These are phyloP conservation scores for Trametes punicea DNA, from an alignment of 768 basidiomycete species.

Conservation along the genomic window DNA sequence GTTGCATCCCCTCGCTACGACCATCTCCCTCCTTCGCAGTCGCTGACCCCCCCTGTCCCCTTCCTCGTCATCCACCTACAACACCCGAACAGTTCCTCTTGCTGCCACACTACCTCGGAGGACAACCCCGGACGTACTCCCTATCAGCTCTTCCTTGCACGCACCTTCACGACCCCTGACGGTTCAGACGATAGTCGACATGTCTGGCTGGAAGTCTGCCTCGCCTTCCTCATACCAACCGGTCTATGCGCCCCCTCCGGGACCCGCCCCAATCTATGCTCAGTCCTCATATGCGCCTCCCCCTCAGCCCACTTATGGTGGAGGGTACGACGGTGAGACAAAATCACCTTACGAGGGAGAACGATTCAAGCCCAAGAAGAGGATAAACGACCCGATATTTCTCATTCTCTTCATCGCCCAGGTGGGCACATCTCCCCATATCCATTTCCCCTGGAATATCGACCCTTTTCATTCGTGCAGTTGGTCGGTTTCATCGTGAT, in stretches of 20 bases:
- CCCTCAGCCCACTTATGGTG: conserved; percentile 12
- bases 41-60: too few relatives aligned
- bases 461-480: conserved; percentile 31
- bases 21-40: too few relatives aligned
- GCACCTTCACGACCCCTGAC: conserved; percentile 1
- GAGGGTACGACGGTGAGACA: conserved; percentile 17
- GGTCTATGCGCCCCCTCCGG: conserved; percentile 21
- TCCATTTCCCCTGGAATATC: neutral
- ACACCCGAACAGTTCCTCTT: too few relatives aligned
- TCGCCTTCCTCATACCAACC: conserved; percentile 6
- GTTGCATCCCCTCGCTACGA: too few relatives aligned
- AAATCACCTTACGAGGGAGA: conserved; percentile 58
- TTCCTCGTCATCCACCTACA: too few relatives aligned
- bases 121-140: neutral
- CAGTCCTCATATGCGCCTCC: conserved; percentile 17
- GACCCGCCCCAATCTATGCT: conserved; percentile 26
- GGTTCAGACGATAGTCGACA: neutral
- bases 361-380: conserved; percentile 66
- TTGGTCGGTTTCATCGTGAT: conserved; percentile 66
- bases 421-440: conserved; percentile 34
- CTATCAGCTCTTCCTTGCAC: neutral
- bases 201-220: conserved; percentile 2
- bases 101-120: too few relatives aligned
- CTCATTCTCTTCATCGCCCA: conserved; percentile 70
- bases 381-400: conserved; percentile 70